Conservation (phyloP, 306 rosid species). For the Acacia crassicarpa region DNA sequence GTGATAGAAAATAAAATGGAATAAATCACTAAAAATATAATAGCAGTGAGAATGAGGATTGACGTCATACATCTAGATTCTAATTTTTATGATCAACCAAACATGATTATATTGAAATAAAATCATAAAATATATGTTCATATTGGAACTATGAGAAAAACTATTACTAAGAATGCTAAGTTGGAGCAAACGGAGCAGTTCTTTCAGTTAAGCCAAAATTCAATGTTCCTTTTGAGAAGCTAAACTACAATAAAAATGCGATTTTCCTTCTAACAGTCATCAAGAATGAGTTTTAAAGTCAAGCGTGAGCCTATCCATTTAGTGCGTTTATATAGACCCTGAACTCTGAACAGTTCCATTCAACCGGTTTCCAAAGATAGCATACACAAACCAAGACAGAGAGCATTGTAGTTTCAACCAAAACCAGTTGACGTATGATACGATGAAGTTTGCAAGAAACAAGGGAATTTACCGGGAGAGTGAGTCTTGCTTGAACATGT, state of each 20-base stretch:
- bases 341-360: not conserved
- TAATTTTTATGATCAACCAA: too few species aligned
- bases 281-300: not conserved
- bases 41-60: not conserved
- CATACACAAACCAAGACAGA: not conserved
- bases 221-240: not conserved
- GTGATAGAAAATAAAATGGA: not conserved
- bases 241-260: not conserved
- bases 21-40: too few species aligned
- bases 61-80: too few species aligned
- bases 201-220: not conserved
- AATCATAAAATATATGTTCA: too few species aligned
- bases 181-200: not conserved
- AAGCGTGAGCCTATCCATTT: not conserved
- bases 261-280: not conserved
- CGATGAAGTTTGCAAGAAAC: not conserved
- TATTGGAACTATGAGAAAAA: too few species aligned
- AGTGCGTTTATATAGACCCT: not conserved
- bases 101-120: too few species aligned
- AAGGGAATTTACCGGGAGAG: constrained; percentile 53
- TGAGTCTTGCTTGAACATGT: constrained; percentile 80
- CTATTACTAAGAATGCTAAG: too few species aligned
- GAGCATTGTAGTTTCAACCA: not conserved
- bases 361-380: not conserved
- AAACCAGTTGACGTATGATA: not conserved